Evolutionary conservation across 768 basidiomycete species (phyloP).

Genomic region (Mycena amicta): DNA sequence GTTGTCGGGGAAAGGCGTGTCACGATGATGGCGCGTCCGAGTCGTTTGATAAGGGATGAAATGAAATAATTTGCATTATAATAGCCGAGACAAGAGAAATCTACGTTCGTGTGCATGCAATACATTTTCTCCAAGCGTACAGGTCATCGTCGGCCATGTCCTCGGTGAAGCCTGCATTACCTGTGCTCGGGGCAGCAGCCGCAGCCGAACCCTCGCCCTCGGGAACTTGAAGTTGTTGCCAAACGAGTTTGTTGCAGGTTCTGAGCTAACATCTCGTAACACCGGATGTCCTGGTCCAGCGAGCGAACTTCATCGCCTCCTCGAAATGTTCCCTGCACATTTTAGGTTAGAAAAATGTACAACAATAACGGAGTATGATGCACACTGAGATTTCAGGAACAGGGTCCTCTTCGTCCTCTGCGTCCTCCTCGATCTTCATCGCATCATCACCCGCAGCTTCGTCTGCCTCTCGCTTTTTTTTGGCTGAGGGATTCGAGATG

Average conservation of each 20-base stretch:
- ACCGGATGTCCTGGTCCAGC: conserved; percentile 93
- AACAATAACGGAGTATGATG: conserved; percentile 23
- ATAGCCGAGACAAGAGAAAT: conserved; percentile 3
- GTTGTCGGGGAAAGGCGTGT: conserved; percentile 19
- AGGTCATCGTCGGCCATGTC: conserved; percentile 89
- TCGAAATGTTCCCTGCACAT: no score
- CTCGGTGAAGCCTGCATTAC: conserved; percentile 81
- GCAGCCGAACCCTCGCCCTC: conserved; percentile 55
- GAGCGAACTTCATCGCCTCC: no score
- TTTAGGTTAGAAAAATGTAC: conserved; percentile 36
- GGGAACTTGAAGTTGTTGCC: conserved; percentile 98
- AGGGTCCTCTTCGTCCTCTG: no score
- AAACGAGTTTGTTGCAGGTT: conserved; percentile 89
- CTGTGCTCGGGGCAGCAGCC: conserved; percentile 43
- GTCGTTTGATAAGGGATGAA: neutral
- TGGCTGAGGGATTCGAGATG: conserved; percentile 96
- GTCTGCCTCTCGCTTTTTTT: conserved; percentile 85
- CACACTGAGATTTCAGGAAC: no score
- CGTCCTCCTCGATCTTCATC: conserved; percentile 72
- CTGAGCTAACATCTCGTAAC: conserved; percentile 98
- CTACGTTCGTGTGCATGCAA: conserved; percentile 14
- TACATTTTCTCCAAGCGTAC: conserved; percentile 63
- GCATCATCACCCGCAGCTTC: conserved; percentile 70
- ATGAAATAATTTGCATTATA: neutral
- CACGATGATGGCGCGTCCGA: neutral